phyloP scores from a whole-genome alignment of 768 basidiomycete species.

The Chiua virens region DNA sequence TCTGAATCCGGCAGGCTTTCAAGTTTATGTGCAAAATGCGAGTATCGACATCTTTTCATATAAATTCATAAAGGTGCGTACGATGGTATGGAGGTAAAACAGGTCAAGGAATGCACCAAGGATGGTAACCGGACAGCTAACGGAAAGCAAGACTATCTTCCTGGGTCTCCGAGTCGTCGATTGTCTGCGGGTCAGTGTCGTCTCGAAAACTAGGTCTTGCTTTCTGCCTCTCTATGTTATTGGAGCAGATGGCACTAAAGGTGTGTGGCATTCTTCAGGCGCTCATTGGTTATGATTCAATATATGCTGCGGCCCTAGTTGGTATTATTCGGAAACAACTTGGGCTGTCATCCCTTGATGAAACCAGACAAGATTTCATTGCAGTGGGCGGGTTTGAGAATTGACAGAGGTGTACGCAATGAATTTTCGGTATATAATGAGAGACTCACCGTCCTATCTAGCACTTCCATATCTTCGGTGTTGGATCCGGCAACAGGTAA shows the following conservation, averaged over 20 bases:
- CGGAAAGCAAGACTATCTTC: too few relatives aligned
- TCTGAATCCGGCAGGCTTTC: too few relatives aligned
- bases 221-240: too few relatives aligned
- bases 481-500: background rate
- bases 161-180: too few relatives aligned
- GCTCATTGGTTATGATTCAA: background rate
- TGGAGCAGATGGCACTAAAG: constrained; percentile 41
- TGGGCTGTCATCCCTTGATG: constrained; percentile 42
- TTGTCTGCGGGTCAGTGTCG: too few relatives aligned
- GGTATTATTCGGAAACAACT: constrained; percentile 37
- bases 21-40: too few relatives aligned
- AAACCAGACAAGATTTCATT: constrained; percentile 32
- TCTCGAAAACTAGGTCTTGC: too few relatives aligned
- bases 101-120: too few relatives aligned
- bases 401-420: constrained; percentile 25
- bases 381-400: constrained; percentile 29
- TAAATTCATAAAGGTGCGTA: too few relatives aligned
- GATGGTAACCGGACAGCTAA: too few relatives aligned
- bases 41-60: too few relatives aligned
- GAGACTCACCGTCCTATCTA: background rate
- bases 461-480: constrained; percentile 23
- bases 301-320: background rate
- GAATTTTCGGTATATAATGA: background rate
- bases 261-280: constrained; percentile 5
- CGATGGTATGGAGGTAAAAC: too few relatives aligned